Evolutionary conservation across 495 filamentous ascomycete species (phyloP), one percentile per base, ranked within the genome.

Genomic region (Daldinia loculata): DNA sequence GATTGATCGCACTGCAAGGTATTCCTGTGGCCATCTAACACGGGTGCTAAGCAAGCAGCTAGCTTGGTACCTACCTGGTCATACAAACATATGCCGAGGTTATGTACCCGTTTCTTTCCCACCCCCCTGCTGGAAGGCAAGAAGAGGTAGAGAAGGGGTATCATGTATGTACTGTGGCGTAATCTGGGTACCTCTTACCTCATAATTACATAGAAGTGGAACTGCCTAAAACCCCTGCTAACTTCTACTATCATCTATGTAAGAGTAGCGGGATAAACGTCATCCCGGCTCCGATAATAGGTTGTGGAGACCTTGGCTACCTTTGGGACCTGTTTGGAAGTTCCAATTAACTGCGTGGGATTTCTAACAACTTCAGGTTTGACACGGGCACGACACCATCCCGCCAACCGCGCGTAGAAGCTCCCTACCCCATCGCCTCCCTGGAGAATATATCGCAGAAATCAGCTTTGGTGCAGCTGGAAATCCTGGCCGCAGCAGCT

Each of bases 281-380:
- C 43, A 48, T 48, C 19, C 43, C 43, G 43, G 19, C 2, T 24
- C 43, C 43, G 43, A 24, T 48, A 24, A 48, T 48, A 6, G 2
- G 9, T 4, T 48, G 43, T 48, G 43, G 43, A 48, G 43, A 48
- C 43, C 43, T 48, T 48, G 24, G 29, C 29, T 34, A 29, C 50
- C 50, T 27, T 38, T 24, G 59, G 24, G 48, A 71, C 34, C 12
- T 36, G 38, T 53, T 66, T 48, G 50, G 45, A 52, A 66, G 63
- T 71, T 66, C 69, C 69, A 71, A 71, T 71, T 67, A 63, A 71
- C 38, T 63, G 69, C 58, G 53, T 63, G 69, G 58, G 69, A 71
- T 71, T 71, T 71, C 58, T 12, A 71, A 71, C 69, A 56, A 55
- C 27, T 63, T 52, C 59, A 52, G 30, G 53, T 39, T 63, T 19